Conservation (phyloP, 108 stramenopile genomes). For the Cyclotella cryptica region DNA sequence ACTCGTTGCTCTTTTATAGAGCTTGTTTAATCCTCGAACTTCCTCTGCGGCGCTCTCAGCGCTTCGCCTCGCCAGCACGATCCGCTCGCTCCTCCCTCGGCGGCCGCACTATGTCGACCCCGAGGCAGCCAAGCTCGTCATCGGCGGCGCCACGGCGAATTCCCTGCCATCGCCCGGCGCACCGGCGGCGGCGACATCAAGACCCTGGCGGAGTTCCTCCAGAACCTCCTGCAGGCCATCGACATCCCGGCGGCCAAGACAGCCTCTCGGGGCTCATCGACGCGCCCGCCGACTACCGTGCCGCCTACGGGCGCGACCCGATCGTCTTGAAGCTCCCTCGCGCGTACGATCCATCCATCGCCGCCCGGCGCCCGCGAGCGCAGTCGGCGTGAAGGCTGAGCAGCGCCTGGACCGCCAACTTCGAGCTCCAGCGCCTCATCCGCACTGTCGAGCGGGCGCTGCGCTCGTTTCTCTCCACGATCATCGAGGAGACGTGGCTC, state of each 20-base stretch:
- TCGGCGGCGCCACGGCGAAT: background rate
- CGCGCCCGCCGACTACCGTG: conserved; percentile 2
- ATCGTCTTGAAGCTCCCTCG: background rate
- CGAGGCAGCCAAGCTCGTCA: background rate
- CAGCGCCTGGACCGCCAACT: background rate
- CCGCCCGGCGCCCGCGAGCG: background rate
- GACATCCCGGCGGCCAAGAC: background rate
- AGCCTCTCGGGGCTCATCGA: conserved; percentile 6
- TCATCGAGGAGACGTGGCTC: conserved; percentile 5
- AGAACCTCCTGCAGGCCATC: conserved; percentile 2
- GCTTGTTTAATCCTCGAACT: too few relatives aligned
- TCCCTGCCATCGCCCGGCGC: background rate
- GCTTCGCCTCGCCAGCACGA: too few relatives aligned
- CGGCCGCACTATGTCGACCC: conserved; percentile 2
- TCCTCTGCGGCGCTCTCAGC: too few relatives aligned
- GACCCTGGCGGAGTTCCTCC: background rate
- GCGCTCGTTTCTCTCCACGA: background rate
- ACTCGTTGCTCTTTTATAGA: too few relatives aligned
- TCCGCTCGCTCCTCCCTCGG: too few relatives aligned
- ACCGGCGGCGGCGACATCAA: background rate
- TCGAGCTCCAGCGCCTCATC: conserved; percentile 7
- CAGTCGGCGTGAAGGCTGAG: conserved; percentile 1
- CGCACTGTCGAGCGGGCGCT: background rate
- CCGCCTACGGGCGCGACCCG: background rate
- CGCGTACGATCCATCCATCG: conserved; percentile 2